phyloP scores from a whole-genome alignment of 345 rosid species.

The Raphanus raphanistrum region DNA sequence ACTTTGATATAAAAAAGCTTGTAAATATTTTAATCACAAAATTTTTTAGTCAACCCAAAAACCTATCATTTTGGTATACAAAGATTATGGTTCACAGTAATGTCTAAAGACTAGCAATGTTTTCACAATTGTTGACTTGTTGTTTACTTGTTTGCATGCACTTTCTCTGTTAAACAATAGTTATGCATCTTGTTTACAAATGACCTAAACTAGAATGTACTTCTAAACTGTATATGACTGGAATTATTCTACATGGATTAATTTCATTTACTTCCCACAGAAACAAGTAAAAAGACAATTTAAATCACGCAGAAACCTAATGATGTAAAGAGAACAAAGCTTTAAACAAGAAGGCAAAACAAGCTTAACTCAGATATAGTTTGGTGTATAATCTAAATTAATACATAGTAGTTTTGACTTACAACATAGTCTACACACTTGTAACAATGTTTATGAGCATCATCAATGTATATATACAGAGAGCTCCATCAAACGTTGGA shows the following conservation, averaged over 20 bases:
- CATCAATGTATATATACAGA: conserved; percentile 27
- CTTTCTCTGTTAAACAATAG: background rate
- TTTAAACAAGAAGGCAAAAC: background rate
- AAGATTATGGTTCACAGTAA: background rate
- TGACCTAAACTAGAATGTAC: background rate
- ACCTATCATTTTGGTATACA: background rate
- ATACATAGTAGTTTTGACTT: background rate
- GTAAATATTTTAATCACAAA: background rate
- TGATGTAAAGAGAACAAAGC: background rate
- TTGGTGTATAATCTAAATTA: conserved; percentile 11
- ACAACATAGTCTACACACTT: conserved; percentile 12
- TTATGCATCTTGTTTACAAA: background rate
- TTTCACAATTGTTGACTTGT: background rate
- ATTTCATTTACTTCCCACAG: background rate
- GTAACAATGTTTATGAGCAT: conserved; percentile 33
- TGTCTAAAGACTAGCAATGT: background rate
- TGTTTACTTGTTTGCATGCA: background rate
- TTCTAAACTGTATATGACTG: background rate
- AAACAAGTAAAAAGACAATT: background rate
- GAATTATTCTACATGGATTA: background rate
- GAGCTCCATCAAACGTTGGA: conserved; percentile 19
- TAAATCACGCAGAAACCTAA: background rate
- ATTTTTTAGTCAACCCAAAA: background rate
- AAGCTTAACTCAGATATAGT: background rate
- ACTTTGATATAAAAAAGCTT: background rate